Evolutionary conservation across 768 basidiomycete species (phyloP).

Genomic region (Tricholoma sp.): DNA sequence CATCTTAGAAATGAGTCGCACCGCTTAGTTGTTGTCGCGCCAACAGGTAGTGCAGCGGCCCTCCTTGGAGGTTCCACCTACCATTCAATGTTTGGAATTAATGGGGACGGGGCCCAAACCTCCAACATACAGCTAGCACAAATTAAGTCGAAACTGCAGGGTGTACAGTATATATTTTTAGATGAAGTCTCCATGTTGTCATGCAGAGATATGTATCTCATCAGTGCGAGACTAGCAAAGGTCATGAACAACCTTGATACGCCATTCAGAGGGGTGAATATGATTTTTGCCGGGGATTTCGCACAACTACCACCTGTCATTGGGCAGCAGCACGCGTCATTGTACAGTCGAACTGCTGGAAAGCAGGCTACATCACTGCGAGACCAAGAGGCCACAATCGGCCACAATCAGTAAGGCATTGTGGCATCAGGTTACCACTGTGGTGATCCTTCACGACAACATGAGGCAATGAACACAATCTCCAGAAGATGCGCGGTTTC

Average conservation of each 20-base stretch:
- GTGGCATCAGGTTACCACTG: too few species aligned
- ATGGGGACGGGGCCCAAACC: too few species aligned
- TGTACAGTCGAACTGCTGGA: neutral
- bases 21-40: conserved; percentile 9
- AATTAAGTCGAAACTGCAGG: neutral
- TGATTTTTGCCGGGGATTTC: neutral
- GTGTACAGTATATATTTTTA: conserved; percentile 21
- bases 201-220: too few species aligned
- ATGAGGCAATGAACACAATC: too few species aligned
- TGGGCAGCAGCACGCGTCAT: neutral
- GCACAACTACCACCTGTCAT: neutral
- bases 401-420: neutral
- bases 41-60: conserved; percentile 23
- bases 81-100: conserved; percentile 11
- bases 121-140: too few species aligned
- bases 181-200: conserved; percentile 25
- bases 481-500: too few species aligned
- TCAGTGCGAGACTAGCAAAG: too few species aligned
- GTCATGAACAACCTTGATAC: too few species aligned
- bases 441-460: too few species aligned
- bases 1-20: too few species aligned
- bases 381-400: conserved; percentile 8
- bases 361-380: neutral
- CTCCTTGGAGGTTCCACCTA: conserved; percentile 24
- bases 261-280: conserved; percentile 33